A percentile compares a stretch with the other conserved stretches of the same genome.
These are phyloP conservation scores for Entrophospora sp. DNA, from an alignment of 192 early-diverging fungal species.

Conservation along the genomic window DNA sequence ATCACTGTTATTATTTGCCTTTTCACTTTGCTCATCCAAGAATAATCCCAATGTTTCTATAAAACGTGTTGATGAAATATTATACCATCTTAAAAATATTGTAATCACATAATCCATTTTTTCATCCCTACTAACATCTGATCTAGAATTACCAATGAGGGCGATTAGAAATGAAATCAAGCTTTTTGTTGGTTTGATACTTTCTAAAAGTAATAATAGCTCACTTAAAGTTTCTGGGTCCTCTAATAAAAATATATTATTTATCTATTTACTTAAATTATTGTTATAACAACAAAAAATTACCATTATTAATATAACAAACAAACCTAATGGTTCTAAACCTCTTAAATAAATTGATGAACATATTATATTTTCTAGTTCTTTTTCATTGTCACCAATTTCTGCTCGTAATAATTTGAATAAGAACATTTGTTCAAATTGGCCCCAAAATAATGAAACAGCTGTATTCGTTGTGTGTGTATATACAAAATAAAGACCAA, in stretches of 20 bases:
- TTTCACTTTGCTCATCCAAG: too few relatives aligned
- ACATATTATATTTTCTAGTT: neutral
- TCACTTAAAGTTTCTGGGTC: neutral
- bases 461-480: too few relatives aligned
- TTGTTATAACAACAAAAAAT: neutral
- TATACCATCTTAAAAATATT: neutral
- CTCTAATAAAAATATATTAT: neutral
- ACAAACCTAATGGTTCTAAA: neutral
- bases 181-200: neutral
- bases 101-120: neutral
- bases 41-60: too few relatives aligned
- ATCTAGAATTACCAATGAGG: neutral
- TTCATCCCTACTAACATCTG: neutral
- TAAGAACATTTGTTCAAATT: neutral
- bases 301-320: neutral
- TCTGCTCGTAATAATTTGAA: conserved; percentile 4
- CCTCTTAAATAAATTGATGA: neutral
- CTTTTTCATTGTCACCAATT: neutral
- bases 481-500: too few relatives aligned
- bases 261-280: neutral
- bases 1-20: too few relatives aligned
- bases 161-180: neutral
- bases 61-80: too few relatives aligned
- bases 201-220: neutral
- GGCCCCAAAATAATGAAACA: too few relatives aligned